These are phyloP conservation scores for Nasturtium officinale DNA, from an alignment of 345 rosid genomes.

Conservation along the genomic window DNA sequence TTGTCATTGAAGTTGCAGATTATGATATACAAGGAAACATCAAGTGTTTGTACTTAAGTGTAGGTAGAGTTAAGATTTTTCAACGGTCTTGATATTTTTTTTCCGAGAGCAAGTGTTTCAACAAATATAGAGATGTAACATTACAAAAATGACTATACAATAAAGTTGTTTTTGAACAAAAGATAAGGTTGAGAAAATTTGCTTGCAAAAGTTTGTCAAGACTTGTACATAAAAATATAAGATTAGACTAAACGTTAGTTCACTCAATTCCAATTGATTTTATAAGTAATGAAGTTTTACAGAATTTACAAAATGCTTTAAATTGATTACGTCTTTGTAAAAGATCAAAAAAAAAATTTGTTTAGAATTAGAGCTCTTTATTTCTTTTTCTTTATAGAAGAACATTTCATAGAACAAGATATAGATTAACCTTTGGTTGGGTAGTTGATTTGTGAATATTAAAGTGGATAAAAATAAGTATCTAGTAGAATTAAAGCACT, in stretches of 20 bases:
- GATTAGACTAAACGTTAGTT: background rate
- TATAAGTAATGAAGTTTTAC: background rate
- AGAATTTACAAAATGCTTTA: background rate
- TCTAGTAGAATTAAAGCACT: background rate
- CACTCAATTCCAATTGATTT: background rate
- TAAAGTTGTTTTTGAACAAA: background rate
- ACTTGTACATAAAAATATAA: background rate
- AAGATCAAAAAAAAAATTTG: background rate
- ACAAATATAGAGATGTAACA: slow-evolving; percentile 10
- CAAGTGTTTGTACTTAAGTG: background rate
- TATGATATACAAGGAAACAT: slow-evolving; percentile 24
- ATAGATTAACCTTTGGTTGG: background rate
- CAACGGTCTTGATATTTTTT: background rate
- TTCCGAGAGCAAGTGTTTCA: background rate
- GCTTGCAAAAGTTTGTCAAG: background rate
- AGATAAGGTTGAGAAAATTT: background rate
- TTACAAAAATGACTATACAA: background rate
- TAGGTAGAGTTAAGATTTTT: slow-evolving; percentile 11
- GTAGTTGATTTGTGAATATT: background rate
- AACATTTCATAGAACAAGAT: background rate
- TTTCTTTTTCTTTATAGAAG: background rate
- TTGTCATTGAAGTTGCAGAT: slow-evolving; percentile 21
- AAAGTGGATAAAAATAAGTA: no score
- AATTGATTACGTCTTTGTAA: background rate
- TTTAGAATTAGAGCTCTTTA: background rate